Base-by-base conservation (phyloP, 805 yeast species). In the Saturnispora besseyi region DNA sequence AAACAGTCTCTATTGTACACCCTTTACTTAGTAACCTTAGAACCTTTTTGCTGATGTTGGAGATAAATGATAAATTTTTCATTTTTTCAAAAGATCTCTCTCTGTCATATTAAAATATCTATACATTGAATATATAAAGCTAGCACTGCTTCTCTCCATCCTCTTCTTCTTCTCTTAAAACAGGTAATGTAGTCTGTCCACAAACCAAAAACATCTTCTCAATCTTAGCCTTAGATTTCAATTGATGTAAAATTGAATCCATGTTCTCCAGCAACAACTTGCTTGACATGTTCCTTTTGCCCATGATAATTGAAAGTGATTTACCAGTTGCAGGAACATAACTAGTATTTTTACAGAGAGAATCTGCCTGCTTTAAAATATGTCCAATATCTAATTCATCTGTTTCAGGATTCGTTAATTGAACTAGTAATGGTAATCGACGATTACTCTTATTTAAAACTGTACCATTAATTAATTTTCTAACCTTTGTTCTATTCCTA, bases 341-440 rank as follows among this genome's bases (percentile, higher is more conserved):
- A 7, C 70, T 74, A 0, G 95, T 74, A 60, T 83, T 81, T 52
- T 75, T 78, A 38, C 77, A 75, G 10, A 87, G 82, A 13, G 82
- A 72, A 58, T 74, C 77, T 53, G 86, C 66, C 63, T 87, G 96
- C 6, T 75, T 73, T 51, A 72, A 69, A 3, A 87, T 79, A 58
- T 77, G 84, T 42, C 72, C 71, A 0, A 85, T 75, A 54, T 87
- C 93, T 53, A 87, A 78, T 51, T 79, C 83, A 51, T 73, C 78
- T 57, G 76, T 75, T 15, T 60, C 54, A 6, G 75, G 69, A 53
- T 57, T 61, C 4, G 77, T 78, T 81, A 84, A 75, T 59, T 81
- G 83, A 3, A 86, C 62, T 72, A 83, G 77, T 55, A 73, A 76
- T 2, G 95, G 95, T 15, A 82, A 68, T 57, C 79, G 82, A 56